phyloP scores from a whole-genome alignment of 495 filamentous ascomycete species.

The Talaromyces ruber region DNA sequence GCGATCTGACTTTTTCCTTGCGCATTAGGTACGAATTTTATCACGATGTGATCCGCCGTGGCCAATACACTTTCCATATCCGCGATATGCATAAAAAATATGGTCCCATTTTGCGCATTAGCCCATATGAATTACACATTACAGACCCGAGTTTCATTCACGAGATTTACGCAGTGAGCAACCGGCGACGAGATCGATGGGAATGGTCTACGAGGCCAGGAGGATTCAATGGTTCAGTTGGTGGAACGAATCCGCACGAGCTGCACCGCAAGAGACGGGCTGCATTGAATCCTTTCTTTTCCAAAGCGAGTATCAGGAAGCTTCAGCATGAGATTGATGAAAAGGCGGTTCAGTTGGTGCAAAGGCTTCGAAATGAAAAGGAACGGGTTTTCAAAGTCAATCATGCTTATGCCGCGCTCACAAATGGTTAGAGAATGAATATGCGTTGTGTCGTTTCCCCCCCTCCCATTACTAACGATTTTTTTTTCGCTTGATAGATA shows the following conservation, averaged over 20 bases:
- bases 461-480: neutral
- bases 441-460: neutral
- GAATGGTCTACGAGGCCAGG: slow-evolving; percentile 7
- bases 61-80: slow-evolving; percentile 22
- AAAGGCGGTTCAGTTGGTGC: neutral
- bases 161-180: slow-evolving; percentile 5
- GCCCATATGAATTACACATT: slow-evolving; percentile 39
- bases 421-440: neutral
- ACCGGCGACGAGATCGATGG: neutral
- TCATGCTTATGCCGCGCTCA: neutral
- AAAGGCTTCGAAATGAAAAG: neutral
- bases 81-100: slow-evolving; percentile 28
- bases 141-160: slow-evolving; percentile 26
- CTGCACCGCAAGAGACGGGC: slow-evolving; percentile 18
- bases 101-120: slow-evolving; percentile 32
- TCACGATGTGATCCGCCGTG: neutral
- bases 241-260: slow-evolving; percentile 19
- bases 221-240: slow-evolving; percentile 9
- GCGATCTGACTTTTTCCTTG: neutral
- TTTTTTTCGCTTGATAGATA: neutral
- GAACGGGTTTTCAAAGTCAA: neutral
- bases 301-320: neutral
- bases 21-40: neutral
- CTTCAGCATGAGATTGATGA: neutral
- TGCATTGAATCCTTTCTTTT: slow-evolving; percentile 15